Conservation (phyloP, 169 alveolate species). For the Condylostoma magnum region DNA sequence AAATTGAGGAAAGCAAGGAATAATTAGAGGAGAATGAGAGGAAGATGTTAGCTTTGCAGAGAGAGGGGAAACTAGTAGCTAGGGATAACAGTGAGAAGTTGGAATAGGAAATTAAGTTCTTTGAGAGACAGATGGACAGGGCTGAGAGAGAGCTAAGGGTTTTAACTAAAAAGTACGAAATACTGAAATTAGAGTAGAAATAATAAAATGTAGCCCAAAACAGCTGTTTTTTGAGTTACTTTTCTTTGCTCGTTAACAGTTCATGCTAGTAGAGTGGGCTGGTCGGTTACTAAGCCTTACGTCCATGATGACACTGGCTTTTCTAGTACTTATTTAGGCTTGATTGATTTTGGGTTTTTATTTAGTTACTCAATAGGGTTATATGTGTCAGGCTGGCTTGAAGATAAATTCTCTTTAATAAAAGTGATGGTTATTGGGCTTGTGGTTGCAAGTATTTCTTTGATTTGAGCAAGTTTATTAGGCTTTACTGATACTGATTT, state of each 20-base stretch:
- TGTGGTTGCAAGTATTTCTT: background rate
- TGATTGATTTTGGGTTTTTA: slow-evolving; percentile 40
- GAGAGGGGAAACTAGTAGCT: background rate
- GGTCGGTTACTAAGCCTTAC: slow-evolving; percentile 45
- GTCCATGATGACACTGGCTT: slow-evolving; percentile 26
- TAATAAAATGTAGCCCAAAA: no score
- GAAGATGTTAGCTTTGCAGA: background rate
- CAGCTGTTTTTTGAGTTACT: background rate
- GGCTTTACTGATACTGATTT: background rate
- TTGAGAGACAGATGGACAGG: slow-evolving; percentile 27
- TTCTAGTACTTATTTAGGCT: slow-evolving; percentile 30
- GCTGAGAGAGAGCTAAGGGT: slow-evolving; percentile 20
- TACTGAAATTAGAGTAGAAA: no score
- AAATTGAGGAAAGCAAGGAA: background rate
- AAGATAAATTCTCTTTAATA: slow-evolving; percentile 33
- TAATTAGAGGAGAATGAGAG: background rate
- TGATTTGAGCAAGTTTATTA: background rate
- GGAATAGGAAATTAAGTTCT: background rate
- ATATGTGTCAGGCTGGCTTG: slow-evolving; percentile 37
- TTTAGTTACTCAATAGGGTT: slow-evolving; percentile 44
- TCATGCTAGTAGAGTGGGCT: slow-evolving; percentile 9
- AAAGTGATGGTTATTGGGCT: background rate
- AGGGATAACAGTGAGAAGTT: background rate
- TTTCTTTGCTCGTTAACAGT: slow-evolving; percentile 3
- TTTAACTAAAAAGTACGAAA: background rate